Base-by-base conservation (phyloP, 2,329 filamentous ascomycete species). In the Botrytis fabae region DNA sequence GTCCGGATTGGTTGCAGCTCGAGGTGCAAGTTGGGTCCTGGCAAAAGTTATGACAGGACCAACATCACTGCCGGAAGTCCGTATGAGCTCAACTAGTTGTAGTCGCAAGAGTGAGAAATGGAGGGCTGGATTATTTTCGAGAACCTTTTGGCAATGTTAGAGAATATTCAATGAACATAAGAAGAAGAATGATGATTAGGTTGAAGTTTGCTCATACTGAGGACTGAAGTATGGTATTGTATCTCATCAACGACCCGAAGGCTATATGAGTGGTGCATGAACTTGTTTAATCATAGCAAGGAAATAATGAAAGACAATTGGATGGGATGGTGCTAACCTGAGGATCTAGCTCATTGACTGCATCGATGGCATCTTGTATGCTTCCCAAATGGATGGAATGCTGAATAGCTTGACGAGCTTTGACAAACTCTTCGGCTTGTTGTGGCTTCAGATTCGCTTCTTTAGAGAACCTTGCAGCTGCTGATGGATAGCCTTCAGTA, bases 261-360 rank as follows among this genome's bases (percentile, higher is more conserved):
- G 88, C 87, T 87, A 89, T 98, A 96, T 94, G 96, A 94, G 96
- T 99, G 96, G 96, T 99, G 96, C 96, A 99, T 99, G 95, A 97
- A 72, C 70, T 72, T 88, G 87, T 93, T 86, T 97, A 97, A 99
- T 99, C 96, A 96, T 95, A 84, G 88, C 87, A 89, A 85, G 74
- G 77, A 75, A 63, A 69, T 75, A 69, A 71, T 66, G 70, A 71
- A 60, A 71, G 65, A 71, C 44, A 64, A 75, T 72, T 48, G 57
- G 28, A 28, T 28, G 28, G 28, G 48, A 32, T 22, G 22, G n/a
- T 48, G 81, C 93, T 84, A 90, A 99, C 96, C 89, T 96, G 91
- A 78, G 94, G 93, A 78, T 97, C 93, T 48, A 97, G 85, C 77
- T 97, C 93, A 81, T 98, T 98, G 79, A 99, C 88, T 70, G 91